Base-by-base conservation (phyloP, 2,329 filamentous ascomycete species). In the Clonostachys solani region DNA sequence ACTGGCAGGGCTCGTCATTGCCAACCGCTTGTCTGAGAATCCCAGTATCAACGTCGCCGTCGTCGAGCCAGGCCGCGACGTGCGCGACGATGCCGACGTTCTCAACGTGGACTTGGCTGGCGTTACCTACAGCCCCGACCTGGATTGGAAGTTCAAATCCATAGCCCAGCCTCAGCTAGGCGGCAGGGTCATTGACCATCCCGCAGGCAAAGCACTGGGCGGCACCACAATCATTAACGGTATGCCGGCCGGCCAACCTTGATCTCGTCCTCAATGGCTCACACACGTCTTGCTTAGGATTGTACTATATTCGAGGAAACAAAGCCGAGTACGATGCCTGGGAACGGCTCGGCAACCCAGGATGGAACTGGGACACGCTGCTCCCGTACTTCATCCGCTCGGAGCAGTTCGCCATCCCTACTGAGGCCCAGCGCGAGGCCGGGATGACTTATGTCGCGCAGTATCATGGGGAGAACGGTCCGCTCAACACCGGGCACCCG, bases 1-100 rank as follows among this genome's bases (percentile, higher is more conserved):
- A 17, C 69, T 61, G 0, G 66, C 64, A 3, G 68, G 68, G 12
- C 59, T 69, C 3, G 58, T 66, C 5, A 47, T 71, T 6, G 68
- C 67, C 15, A 66, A 65, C 53, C 58, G 67, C 5, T 57, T 70
- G 6, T 62, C 63, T 2, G 62, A 64, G 40, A 53, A 70, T 34
- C 16, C 41, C 16, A 29, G 41, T 13, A 29, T 42, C 2, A n/a
- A 15, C 2, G 42, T 44, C 16, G 35, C 45, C n/a, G 46, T 48
- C 16, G 34, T 48, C 29, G 46, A 48, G 36, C 42, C 46, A 10
- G 47, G 47, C 33, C 18, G 33, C 10, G 43, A 45, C 15, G 23
- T 38, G 12, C 19, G 16, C 12, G 29, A 40, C 7, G 38, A 45
- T 16, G 34, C 43, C 17, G n/a, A 19, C 16, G 43, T 49, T 29